These are phyloP conservation scores for Lupinus albus DNA, from an alignment of 306 rosid species.

Conservation along the genomic window DNA sequence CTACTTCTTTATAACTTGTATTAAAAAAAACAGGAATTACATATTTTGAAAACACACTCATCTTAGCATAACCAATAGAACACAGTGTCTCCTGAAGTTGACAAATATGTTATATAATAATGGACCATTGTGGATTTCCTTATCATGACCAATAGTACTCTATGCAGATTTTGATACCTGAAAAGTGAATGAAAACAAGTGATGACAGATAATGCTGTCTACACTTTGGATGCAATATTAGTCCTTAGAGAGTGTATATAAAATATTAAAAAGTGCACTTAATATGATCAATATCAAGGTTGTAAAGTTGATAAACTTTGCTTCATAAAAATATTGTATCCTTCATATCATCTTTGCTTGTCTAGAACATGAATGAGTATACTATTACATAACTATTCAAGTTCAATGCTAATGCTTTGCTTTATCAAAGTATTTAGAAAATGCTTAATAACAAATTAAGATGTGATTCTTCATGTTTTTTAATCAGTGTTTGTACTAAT, in stretches of 20 bases:
- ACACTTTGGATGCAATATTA: background rate
- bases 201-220: background rate
- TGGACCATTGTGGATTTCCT: background rate
- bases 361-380: background rate
- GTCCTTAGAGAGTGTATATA: background rate
- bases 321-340: background rate
- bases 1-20: too few relatives aligned
- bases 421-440: background rate
- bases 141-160: background rate
- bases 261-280: background rate
- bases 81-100: conserved; percentile 2
- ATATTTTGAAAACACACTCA: too few relatives aligned
- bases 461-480: background rate
- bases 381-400: background rate
- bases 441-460: background rate
- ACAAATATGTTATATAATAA: background rate
- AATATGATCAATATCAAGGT: conserved; percentile 6
- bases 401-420: too few relatives aligned
- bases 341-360: background rate
- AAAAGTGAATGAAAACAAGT: background rate
- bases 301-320: conserved; percentile 19
- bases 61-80: background rate
- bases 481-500: background rate
- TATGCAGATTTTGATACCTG: background rate
- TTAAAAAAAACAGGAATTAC: too few relatives aligned